These are phyloP conservation scores for Ophiostoma australiae DNA, from an alignment of 2,329 filamentous ascomycete genomes.

Conservation along the genomic window DNA sequence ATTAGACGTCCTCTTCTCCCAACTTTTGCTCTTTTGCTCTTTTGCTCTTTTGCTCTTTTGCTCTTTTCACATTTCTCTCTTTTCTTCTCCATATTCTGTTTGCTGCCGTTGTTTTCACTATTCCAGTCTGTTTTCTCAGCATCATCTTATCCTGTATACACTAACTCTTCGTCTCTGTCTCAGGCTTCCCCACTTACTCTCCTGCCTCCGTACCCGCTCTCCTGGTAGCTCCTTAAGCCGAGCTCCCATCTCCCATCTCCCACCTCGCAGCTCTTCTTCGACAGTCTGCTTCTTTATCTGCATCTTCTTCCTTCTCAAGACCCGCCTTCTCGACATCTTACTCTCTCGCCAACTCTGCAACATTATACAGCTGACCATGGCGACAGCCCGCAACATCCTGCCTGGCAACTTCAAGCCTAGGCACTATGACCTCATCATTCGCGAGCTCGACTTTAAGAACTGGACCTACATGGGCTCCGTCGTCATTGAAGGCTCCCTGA, in stretches of 20 bases:
- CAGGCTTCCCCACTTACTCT: neutral
- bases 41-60: neutral
- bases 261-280: too few relatives aligned
- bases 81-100: neutral
- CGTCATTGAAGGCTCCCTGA: slow-evolving; percentile 67
- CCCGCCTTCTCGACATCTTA: neutral
- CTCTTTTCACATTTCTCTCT: neutral
- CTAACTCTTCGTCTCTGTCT: neutral
- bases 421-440: slow-evolving; percentile 81
- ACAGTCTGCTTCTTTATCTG: neutral
- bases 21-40: neutral
- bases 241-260: neutral
- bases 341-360: neutral
- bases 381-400: slow-evolving; percentile 56
- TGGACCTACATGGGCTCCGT: slow-evolving; percentile 82
- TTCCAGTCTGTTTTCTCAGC: neutral
- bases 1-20: neutral
- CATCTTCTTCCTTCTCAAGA: neutral
- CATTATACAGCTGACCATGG: slow-evolving; percentile 38
- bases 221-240: neutral
- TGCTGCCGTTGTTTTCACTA: neutral
- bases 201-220: slow-evolving; percentile 1
- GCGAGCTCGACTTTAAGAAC: slow-evolving; percentile 68
- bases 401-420: slow-evolving; percentile 66
- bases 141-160: neutral